A percentile compares a stretch with the other conserved stretches of the same genome.
phyloP scores from a whole-genome alignment of 345 rosid genomes.

The Linum lewisii region DNA sequence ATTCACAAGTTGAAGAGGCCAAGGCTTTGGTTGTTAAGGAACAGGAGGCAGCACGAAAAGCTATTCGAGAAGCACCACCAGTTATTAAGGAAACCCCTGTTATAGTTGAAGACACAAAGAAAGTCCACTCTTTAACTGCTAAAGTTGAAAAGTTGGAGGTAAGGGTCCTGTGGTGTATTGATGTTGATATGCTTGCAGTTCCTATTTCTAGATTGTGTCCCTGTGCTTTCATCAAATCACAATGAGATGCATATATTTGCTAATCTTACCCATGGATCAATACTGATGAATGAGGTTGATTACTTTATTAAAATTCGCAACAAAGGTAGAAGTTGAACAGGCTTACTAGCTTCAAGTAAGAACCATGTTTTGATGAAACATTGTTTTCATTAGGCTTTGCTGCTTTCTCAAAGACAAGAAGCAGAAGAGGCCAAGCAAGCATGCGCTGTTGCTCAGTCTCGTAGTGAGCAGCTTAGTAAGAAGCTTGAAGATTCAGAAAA shows the following conservation, averaged over 20 bases:
- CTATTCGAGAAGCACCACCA: slow-evolving; percentile 48
- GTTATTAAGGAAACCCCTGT: slow-evolving; percentile 50
- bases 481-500: slow-evolving; percentile 7
- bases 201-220: neutral
- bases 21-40: slow-evolving; percentile 42
- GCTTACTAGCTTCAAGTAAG: neutral
- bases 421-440: slow-evolving; percentile 7
- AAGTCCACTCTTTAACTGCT: slow-evolving; percentile 38
- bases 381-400: neutral
- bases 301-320: neutral
- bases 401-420: neutral
- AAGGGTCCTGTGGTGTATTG: neutral
- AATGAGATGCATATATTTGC: too few species aligned
- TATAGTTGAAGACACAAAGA: slow-evolving; percentile 54
- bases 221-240: neutral
- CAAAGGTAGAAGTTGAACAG: neutral
- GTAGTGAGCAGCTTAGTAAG: neutral
- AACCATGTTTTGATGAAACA: neutral
- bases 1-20: slow-evolving; percentile 43
- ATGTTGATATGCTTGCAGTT: neutral
- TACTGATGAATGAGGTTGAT: neutral
- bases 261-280: too few species aligned
- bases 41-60: slow-evolving; percentile 44
- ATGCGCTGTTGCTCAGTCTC: neutral
- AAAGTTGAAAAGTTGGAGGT: slow-evolving; percentile 54